Evolutionary conservation across 2,329 filamentous ascomycete species (phyloP), one percentile per base, ranked within the genome.

Genomic region (Pseudodiploospora longispora): DNA sequence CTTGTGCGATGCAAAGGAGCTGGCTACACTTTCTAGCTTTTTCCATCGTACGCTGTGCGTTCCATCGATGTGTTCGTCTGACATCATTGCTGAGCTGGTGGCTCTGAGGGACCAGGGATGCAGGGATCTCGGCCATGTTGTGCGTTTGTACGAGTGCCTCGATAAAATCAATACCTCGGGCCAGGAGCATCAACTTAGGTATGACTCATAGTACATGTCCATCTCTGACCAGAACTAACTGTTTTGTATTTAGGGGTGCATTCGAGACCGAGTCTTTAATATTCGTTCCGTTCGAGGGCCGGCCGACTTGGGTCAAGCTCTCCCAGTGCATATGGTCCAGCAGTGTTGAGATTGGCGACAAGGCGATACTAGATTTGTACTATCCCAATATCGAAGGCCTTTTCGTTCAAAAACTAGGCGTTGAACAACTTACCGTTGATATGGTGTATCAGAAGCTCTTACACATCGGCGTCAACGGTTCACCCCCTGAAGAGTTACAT

Each of bases 291-390:
- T 30, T 10, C 4, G 31, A 48, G 10, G 47, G 42, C 10, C 8
- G 19, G 8, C 12, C 31, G 2, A 28, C 35, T 7, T 67, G 64
- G 64, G 49, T 59, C 36, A 57, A 49, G 2, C 33, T 49, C 0
- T 47, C 49, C 0, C 44, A 64, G 10, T 66, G 64, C 42, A 46
- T 66, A 1, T 66, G 63, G 64, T 62, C 61, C 0, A 59, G 55
- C 28, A 51, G 56, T 1, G 55, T 60, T 2, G 47, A 48, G 3
- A 58, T 65, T 4, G 47, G 38, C 2, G 61, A 56, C 3, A 59
- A 49, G 38, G 44, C 52, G 0, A 47, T 52, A 1, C 41, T 66
- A 1, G 59, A 59, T 4, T 51, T 51, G 2, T 40, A 55, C 2
- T 66, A 65, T 30, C 43, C 50, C 5, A 46, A 54, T 5, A 40